Conservation (phyloP, 805 yeast genomes). For the Candida coquimbonensis region DNA sequence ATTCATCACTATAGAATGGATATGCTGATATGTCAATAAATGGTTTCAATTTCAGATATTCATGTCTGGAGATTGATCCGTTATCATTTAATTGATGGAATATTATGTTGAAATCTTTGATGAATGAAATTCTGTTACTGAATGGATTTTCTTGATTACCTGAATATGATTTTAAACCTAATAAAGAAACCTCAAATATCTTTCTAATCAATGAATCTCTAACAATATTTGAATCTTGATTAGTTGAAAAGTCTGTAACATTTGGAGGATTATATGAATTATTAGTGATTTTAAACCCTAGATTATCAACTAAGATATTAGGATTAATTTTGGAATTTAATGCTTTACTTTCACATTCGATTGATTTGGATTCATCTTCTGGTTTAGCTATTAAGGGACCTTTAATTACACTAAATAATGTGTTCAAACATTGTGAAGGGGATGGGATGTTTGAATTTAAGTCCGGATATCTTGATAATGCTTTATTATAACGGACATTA, state of each 20-base stretch:
- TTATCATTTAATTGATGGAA: conserved; percentile 26
- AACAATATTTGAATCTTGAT: conserved; percentile 24
- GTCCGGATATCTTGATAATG: conserved; percentile 22
- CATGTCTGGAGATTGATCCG: conserved; percentile 21
- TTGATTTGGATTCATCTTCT: conserved; percentile 44
- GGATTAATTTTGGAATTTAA: conserved; percentile 55
- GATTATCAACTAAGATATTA: conserved; percentile 38
- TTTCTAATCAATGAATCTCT: conserved; percentile 50
- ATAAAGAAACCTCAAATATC: conserved; percentile 44
- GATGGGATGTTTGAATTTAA: conserved; percentile 36
- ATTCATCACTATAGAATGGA: conserved; percentile 42
- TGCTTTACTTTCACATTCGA: conserved; percentile 42
- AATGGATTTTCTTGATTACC: conserved; percentile 23
- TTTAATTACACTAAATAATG: conserved; percentile 54
- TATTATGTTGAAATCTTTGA: conserved; percentile 21
- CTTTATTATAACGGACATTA: conserved; percentile 40
- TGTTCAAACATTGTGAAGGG: conserved; percentile 50
- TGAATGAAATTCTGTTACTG: conserved; percentile 19
- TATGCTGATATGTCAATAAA: conserved; percentile 42
- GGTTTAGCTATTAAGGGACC: conserved; percentile 52
- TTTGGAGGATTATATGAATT: conserved; percentile 43
- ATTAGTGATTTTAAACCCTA: conserved; percentile 34
- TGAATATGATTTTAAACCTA: conserved; percentile 30
- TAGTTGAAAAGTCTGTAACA: conserved; percentile 27
- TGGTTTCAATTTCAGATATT: conserved; percentile 23